Evolutionary conservation across 2,329 filamentous ascomycete species (phyloP), one percentile per base, ranked within the genome.

Genomic region (Sporothrix dimorphospora): DNA sequence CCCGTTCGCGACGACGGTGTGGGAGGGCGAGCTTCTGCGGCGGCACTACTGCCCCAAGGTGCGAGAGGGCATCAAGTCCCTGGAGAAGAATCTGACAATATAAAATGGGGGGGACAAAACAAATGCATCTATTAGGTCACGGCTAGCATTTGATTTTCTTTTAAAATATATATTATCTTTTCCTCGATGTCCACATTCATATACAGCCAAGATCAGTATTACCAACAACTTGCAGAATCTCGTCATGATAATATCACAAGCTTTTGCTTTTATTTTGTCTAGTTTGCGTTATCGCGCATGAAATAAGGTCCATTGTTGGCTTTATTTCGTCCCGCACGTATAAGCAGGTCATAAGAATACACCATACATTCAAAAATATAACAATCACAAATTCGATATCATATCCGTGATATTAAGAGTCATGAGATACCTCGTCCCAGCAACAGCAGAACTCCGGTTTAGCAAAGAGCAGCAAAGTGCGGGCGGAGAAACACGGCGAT

Each of bases 11-110:
- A 89, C 90, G 4, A 98, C 94, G 0, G 87, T 97, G 0, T 99
- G 95, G 96, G 96, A 98, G 80, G 94, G 93, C 0, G 96, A 98
- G 83, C 79, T 99, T 72, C 80, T 99, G 77, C 86, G 91, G 79
- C 87, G 88, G 76, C 96, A 99, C 82, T 99, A 92, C 80, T 94
- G 92, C 76, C 95, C 94, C 7, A 91, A 91, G 78, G 92, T 99
- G 1, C 87, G 93, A 75, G 93, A 97, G 78, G 91, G 91, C 0
- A 84, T 92, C 4, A 87, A 87, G 80, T 81, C 87, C 59, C 83
- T 94, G 79, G 91, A 94, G 79, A 93, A 92, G 85, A 85, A 84
- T 61, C 82, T 93, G 77, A 80, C 69, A 7, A 47, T 59, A 9
- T 69, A 45, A 47, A 53, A 47, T 4, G 21, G 11, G 21, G 34